Base-by-base conservation (phyloP, 164 flowering plant genomes). In the Liriodendron chinense region DNA sequence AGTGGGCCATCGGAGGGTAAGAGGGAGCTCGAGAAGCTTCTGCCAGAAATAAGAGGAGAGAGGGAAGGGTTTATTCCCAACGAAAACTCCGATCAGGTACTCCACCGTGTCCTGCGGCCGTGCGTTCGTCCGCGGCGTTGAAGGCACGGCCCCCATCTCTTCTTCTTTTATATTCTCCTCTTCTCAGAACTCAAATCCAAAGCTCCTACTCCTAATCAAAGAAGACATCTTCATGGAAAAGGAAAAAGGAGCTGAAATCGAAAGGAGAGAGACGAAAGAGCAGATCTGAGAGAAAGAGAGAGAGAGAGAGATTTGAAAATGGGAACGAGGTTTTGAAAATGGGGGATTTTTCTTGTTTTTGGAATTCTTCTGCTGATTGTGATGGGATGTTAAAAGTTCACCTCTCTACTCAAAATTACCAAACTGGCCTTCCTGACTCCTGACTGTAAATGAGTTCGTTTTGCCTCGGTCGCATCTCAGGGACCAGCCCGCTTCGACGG, bases 1-100 rank as follows among this genome's bases (percentile, higher is more conserved):
- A 26, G 75, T 22, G 4, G 97, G 89, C 98, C 95, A 96, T 64
- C 80, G 89, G 23, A 89, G 89, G 70, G 77, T 83, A 74, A 90
- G 83, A 21, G 97, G 95, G 65, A 92, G 88, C 83, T 91, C 92
- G 53, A 96, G 99, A 65, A 96, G 86, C 76, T 92, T 89, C 82
- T 88, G 84, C 98, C 99, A 93, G 86, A 92, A 93, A 80, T 92
- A 96, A 4, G 97, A 92, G 16, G 80, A 75, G 16, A 93, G 73
- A 24, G 98, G 97, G 65, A 86, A 92, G 72, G 98, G 87, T 75
- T 86, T 85, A 73, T 88, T 91, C 22, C 98, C 97, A 28, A 95
- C 90, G 47, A 95, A 91, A 0, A 87, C 83, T 9, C 86, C 88
- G 70, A 96, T 92, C 25, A 96, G 79, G 79, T 86, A 86, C 80